These are phyloP conservation scores for Aspergillus calidoustus DNA, from an alignment of 2,329 filamentous ascomycete species.

Conservation along the genomic window DNA sequence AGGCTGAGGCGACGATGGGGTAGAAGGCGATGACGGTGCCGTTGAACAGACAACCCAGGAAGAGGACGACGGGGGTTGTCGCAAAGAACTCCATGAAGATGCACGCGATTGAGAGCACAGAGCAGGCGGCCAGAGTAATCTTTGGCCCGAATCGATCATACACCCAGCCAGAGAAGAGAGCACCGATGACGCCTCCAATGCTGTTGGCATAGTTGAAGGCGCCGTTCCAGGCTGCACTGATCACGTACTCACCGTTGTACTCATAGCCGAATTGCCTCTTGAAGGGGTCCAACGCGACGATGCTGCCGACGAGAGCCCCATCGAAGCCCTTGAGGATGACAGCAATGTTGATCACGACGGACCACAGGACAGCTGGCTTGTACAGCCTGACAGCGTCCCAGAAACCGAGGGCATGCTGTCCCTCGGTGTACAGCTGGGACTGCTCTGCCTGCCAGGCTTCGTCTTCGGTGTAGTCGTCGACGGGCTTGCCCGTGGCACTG, in stretches of 20 bases:
- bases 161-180: slow-evolving; percentile 28
- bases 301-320: slow-evolving; percentile 28
- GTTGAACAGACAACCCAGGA: slow-evolving; percentile 65
- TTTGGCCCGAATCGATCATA: slow-evolving; percentile 34
- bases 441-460: neutral
- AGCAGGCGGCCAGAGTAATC: slow-evolving; percentile 30
- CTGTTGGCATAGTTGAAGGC: slow-evolving; percentile 33
- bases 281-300: slow-evolving; percentile 33
- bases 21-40: slow-evolving; percentile 65
- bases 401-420: neutral
- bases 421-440: neutral
- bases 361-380: neutral
- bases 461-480: neutral
- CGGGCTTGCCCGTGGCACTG: neutral
- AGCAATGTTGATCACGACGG: slow-evolving; percentile 11
- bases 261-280: slow-evolving; percentile 32
- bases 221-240: slow-evolving; percentile 30
- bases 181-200: slow-evolving; percentile 30
- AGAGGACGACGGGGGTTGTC: slow-evolving; percentile 57
- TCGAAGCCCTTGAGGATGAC: slow-evolving; percentile 30
- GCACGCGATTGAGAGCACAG: slow-evolving; percentile 46
- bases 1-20: slow-evolving; percentile 57
- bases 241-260: slow-evolving; percentile 27
- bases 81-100: slow-evolving; percentile 69
- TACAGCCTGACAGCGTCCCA: neutral